Conservation (phyloP, 2,329 filamentous ascomycete species). For the Alternaria incomplexa region DNA sequence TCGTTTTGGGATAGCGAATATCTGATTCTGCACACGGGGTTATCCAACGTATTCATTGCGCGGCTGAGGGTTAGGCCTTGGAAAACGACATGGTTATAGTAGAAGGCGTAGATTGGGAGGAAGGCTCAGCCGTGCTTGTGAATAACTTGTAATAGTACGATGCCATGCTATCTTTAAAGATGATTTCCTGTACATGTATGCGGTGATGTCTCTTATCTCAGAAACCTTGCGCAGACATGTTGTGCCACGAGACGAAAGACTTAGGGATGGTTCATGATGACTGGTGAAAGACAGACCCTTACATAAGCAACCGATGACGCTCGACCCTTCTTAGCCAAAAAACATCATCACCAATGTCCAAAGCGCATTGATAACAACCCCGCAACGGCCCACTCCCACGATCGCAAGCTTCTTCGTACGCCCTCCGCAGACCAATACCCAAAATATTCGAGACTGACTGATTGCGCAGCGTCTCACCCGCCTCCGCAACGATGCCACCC, state of each 20-base stretch:
- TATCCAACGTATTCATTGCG: slow-evolving; percentile 2
- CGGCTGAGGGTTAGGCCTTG: slow-evolving; percentile 4
- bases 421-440: not conserved
- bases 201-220: not conserved
- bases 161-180: not conserved
- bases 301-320: slow-evolving; percentile 16
- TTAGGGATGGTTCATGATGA: not conserved
- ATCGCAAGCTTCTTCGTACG: slow-evolving; percentile 9
- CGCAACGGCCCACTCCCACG: slow-evolving; percentile 3
- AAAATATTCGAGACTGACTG: not conserved
- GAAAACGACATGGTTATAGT: slow-evolving; percentile 7
- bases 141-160: slow-evolving; percentile 26
- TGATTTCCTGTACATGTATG: not conserved
- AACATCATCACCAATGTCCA: slow-evolving; percentile 34
- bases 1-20: slow-evolving; percentile 12
- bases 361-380: slow-evolving; percentile 16
- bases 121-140: slow-evolving; percentile 4
- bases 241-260: not conserved
- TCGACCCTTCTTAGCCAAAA: slow-evolving; percentile 18
- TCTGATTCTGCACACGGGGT: slow-evolving; percentile 4
- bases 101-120: slow-evolving; percentile 7
- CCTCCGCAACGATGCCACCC: slow-evolving; percentile 34
- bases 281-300: not conserved
- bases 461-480: not conserved
- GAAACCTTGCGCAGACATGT: not conserved